These are phyloP conservation scores for Xerocomus potaroensis DNA, from an alignment of 768 basidiomycete species.

Conservation along the genomic window DNA sequence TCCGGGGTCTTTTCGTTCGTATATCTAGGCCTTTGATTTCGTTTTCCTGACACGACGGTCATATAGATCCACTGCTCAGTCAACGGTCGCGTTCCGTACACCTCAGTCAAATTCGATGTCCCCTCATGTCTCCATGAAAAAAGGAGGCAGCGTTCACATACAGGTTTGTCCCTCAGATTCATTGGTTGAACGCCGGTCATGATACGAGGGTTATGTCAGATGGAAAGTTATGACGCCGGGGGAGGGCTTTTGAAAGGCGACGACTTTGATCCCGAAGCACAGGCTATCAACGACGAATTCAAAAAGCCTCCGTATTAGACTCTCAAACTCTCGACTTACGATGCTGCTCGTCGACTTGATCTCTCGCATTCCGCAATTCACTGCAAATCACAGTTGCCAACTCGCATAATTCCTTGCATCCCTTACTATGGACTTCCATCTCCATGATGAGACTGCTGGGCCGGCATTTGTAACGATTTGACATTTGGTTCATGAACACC, in stretches of 20 bases:
- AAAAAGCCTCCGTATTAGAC: conserved; percentile 48
- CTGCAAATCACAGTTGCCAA: neutral
- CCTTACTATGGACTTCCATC: neutral
- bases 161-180: conserved; percentile 37
- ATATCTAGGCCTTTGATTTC: conserved; percentile 20
- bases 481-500: too few species aligned
- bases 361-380: neutral
- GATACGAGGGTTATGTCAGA: conserved; percentile 37
- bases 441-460: neutral
- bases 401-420: neutral
- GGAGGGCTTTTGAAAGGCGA: conserved; percentile 46
- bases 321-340: too few species aligned
- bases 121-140: conserved; percentile 31
- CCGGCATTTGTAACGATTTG: neutral
- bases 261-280: conserved; percentile 56
- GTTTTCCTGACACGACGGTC: conserved; percentile 5
- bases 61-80: conserved; percentile 39
- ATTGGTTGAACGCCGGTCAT: neutral
- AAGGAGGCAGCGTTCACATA: conserved; percentile 54
- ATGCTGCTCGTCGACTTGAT: neutral
- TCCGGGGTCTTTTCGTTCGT: conserved; percentile 53
- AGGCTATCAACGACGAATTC: conserved; percentile 57
- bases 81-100: conserved; percentile 59
- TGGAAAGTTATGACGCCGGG: conserved; percentile 62
- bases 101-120: conserved; percentile 26